Conservation (phyloP, 139 green algal genomes). For the Zygnema circumcarinatum region DNA sequence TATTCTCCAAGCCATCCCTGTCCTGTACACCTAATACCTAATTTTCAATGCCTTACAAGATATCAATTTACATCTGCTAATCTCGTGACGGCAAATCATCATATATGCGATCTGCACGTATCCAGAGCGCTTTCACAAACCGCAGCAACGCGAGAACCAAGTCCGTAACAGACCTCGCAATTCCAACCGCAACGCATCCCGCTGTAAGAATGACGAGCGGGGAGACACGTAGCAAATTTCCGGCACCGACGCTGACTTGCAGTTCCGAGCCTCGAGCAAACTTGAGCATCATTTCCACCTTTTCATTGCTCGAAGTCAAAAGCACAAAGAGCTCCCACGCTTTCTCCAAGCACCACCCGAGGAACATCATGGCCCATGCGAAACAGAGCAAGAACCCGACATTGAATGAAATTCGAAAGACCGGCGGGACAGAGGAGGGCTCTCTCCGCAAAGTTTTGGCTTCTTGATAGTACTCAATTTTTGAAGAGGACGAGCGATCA, state of each 20-base stretch:
- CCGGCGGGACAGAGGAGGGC: too few species aligned
- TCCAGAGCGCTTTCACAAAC: background rate
- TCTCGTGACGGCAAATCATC: background rate
- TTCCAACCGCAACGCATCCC: background rate
- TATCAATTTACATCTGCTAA: too few species aligned
- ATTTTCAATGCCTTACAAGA: too few species aligned
- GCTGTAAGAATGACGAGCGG: background rate
- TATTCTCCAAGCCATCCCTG: too few species aligned
- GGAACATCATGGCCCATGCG: background rate
- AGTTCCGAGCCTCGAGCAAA: background rate
- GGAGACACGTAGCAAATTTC: background rate
- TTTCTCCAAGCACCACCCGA: background rate
- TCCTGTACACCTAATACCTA: too few species aligned
- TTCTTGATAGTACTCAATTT: too few species aligned
- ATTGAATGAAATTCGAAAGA: background rate
- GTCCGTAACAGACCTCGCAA: background rate
- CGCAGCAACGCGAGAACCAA: background rate
- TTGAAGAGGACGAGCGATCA: too few species aligned
- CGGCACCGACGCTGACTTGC: background rate
- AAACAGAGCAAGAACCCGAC: background rate
- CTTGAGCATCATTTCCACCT: background rate
- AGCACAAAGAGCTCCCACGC: background rate
- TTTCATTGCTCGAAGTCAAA: background rate
- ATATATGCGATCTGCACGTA: background rate
- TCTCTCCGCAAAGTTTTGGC: too few species aligned